A percentile compares a stretch with the other conserved stretches of the same genome.
phyloP scores from a whole-genome alignment of 495 filamentous ascomycete species.

The Aspergillus cavernicola region DNA sequence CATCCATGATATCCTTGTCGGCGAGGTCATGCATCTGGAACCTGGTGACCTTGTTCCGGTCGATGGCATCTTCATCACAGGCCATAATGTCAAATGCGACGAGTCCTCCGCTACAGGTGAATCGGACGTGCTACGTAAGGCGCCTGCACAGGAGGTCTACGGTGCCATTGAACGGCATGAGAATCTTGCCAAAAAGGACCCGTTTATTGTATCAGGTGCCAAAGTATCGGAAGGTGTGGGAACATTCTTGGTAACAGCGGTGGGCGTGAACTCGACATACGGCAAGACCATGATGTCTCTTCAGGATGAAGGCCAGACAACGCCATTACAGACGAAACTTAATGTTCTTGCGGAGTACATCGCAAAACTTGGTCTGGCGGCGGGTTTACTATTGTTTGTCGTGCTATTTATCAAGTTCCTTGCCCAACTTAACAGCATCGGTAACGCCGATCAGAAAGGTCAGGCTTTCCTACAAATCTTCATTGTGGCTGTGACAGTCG shows the following conservation, averaged over 20 bases:
- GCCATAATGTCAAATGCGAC: conserved; percentile 74
- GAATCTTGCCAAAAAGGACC: conserved; percentile 77
- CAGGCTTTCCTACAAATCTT: conserved; percentile 88
- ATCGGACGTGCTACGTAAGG: conserved; percentile 75
- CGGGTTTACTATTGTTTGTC: conserved; percentile 79
- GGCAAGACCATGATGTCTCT: conserved; percentile 94
- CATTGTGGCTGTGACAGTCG: conserved; percentile 90
- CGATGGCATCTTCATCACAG: conserved; percentile 70
- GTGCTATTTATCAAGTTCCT: conserved; percentile 93
- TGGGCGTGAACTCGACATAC: conserved; percentile 81
- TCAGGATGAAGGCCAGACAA: conserved; percentile 84
- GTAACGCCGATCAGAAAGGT: conserved; percentile 68
- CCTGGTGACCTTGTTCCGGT: conserved; percentile 86
- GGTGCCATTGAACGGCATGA: conserved; percentile 73
- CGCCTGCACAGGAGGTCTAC: conserved; percentile 71
- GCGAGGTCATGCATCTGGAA: conserved; percentile 79
- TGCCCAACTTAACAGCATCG: conserved; percentile 54
- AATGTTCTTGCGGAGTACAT: conserved; percentile 90
- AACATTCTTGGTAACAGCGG: conserved; percentile 80
- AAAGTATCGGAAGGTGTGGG: conserved; percentile 92
- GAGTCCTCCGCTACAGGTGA: conserved; percentile 84
- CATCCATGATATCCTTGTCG: conserved; percentile 75
- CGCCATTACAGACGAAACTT: conserved; percentile 90
- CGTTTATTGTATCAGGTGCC: conserved; percentile 88
- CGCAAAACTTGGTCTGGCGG: conserved; percentile 81